Percentiles rank a stretch among this genome's conserved stretches.
Evolutionary conservation across 2,329 filamentous ascomycete species (phyloP).

Genomic region (Tolypocladium paradoxum): DNA sequence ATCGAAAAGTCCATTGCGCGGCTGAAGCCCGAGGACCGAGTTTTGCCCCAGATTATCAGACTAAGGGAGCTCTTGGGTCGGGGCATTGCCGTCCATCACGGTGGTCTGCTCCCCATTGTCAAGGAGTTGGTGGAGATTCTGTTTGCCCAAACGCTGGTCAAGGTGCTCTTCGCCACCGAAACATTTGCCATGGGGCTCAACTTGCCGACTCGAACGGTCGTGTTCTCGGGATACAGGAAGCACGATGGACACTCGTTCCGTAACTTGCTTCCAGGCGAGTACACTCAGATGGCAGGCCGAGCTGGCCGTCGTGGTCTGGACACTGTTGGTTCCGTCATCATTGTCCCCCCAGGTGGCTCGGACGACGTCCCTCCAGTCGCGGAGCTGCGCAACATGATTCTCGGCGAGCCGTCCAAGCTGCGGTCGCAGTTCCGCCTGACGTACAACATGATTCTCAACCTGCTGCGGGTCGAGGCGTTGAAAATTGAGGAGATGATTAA

Average conservation of each 20-base stretch:
- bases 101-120: constrained; percentile 86
- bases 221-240: constrained; percentile 95
- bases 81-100: constrained; percentile 93
- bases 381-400: constrained; percentile 83
- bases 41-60: constrained; percentile 84
- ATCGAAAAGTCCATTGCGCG: constrained; percentile 91
- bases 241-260: constrained; percentile 89
- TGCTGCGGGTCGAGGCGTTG: constrained; percentile 86
- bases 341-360: constrained; percentile 67
- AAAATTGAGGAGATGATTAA: constrained; percentile 99
- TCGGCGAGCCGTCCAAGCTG: constrained; percentile 89
- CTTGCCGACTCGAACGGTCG: constrained; percentile 86
- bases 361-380: constrained; percentile 82
- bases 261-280: constrained; percentile 86
- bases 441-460: constrained; percentile 98
- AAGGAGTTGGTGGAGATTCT: constrained; percentile 97
- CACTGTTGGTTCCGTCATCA: constrained; percentile 85
- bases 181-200: constrained; percentile 99
- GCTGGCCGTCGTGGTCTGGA: constrained; percentile 89
- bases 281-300: constrained; percentile 96
- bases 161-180: constrained; percentile 94
- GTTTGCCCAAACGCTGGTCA: constrained; percentile 89
- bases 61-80: constrained; percentile 75
- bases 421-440: constrained; percentile 93
- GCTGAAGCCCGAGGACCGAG: constrained; percentile 79